Evolutionary conservation across 2,329 filamentous ascomycete genomes (phyloP), one percentile per base, ranked within the genome.

Genomic region (Arthrobotrys entomopaga): DNA sequence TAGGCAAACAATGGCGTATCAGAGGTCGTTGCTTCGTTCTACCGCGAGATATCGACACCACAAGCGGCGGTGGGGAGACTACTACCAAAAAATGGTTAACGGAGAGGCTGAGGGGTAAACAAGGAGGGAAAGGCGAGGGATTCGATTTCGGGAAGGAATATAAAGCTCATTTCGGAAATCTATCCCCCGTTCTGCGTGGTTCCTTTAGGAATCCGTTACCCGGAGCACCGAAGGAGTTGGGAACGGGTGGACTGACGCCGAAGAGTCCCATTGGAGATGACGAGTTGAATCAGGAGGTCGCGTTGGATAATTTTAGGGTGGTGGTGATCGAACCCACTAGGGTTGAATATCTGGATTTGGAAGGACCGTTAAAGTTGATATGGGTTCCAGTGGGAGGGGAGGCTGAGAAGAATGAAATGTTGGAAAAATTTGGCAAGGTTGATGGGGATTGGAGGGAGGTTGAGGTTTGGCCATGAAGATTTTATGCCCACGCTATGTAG

Each of bases 101-200:
- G 0, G 82, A 82, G 13, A 67, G 15, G 8, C 40, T 74, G 8
- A 50, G 50, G 15, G 65, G 48, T 3, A 59, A 65, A 0, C 16
- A 50, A 26, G 71, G 54, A n/a, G 65, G 60, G 10, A 34, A 61
- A 10, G 82, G 83, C 46, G 81, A 80, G n/a, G 82, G 84, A 0
- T 96, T 93, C 91, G 90, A 87, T 78, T 97, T 92, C 89, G 83
- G 83, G 52, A 89, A 84, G 76, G 93, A 97, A 82, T 81, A 97
- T 50, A 93, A 91, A 59, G 91, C 87, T 56, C 91, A 94, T 80
- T 98, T 97, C 86, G 94, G 93, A 20, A 97, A 97, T 81, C 82
- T 95, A 77, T 90, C 87, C 77, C 93, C 94, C 5, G 83, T 0
- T 92, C 96, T 89, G 86, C 93, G 81, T 90, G 90, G 15, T 85